Evolutionary conservation across 148 eudicot genomes (phyloP).

Genomic region (Salicornia ramosissima): DNA sequence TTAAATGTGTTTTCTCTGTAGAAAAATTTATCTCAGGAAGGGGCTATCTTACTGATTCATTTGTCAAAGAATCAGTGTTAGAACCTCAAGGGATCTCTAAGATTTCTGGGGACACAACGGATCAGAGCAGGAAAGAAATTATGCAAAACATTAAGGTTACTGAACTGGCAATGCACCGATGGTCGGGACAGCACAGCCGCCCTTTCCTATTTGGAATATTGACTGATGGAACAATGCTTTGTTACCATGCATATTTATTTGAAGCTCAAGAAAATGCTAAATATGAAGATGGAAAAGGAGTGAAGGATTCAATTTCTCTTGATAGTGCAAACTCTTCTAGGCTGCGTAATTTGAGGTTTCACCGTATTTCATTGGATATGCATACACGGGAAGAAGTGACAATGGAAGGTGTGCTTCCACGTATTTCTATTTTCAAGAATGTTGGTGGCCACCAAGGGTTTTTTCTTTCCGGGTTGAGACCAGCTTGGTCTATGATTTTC

Average conservation of each 20-base stretch:
- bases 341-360: constrained; percentile 82
- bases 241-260: constrained; percentile 84
- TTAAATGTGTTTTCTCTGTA: constrained; percentile 63
- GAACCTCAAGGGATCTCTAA: constrained; percentile 33
- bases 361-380: constrained; percentile 67
- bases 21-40: constrained; percentile 82
- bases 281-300: constrained; percentile 44
- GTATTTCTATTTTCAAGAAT: constrained; percentile 72
- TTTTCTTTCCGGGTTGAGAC: constrained; percentile 78
- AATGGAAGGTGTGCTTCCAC: constrained; percentile 42
- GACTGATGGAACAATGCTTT: constrained; percentile 82
- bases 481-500: constrained; percentile 91
- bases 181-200: constrained; percentile 73
- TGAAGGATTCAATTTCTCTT: constrained; percentile 31
- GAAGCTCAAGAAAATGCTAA: constrained; percentile 72
- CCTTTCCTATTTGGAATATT: constrained; percentile 79
- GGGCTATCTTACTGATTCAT: constrained; percentile 56
- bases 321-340: constrained; percentile 61
- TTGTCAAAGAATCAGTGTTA: constrained; percentile 37
- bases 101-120: constrained; percentile 35
- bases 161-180: constrained; percentile 84
- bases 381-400: constrained; percentile 71
- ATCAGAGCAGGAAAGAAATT: constrained; percentile 65
- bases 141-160: constrained; percentile 54
- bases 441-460: constrained; percentile 82